A percentile compares a stretch with the other conserved stretches of the same genome.
Conservation (phyloP, 2,329 filamentous ascomycete species). For the Periconia sp. region DNA sequence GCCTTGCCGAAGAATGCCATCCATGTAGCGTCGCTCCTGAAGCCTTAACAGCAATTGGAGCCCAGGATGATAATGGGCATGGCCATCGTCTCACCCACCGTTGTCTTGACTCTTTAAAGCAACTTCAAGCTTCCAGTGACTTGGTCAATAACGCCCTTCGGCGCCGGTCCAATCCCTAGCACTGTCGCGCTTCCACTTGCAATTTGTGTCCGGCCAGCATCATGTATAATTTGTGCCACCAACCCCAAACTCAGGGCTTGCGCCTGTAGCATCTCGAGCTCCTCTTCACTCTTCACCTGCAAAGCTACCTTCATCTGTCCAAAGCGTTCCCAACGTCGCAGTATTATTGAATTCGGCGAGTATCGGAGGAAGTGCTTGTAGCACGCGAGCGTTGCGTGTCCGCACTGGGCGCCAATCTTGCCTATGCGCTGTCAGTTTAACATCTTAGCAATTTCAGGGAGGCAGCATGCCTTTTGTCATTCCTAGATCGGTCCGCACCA, state of each 20-base stretch:
- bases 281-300: conserved; percentile 85
- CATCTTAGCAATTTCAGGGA: neutral
- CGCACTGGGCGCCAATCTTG: conserved; percentile 95
- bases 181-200: conserved; percentile 92
- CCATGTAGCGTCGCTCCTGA: too few relatives aligned
- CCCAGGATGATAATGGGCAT: too few relatives aligned
- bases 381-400: conserved; percentile 95
- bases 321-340: conserved; percentile 81
- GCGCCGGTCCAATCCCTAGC: conserved; percentile 74
- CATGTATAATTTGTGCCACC: conserved; percentile 87
- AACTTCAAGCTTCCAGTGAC: conserved; percentile 87
- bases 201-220: conserved; percentile 98
- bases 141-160: conserved; percentile 83
- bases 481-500: conserved; percentile 90
- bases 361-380: conserved; percentile 79
- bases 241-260: conserved; percentile 83
- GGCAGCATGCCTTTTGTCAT: conserved; percentile 85
- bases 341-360: conserved; percentile 63
- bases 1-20: too few relatives aligned
- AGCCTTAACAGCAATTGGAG: too few relatives aligned
- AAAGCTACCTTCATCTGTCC: conserved; percentile 95
- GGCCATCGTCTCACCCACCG: neutral
- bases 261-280: conserved; percentile 75
- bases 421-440: conserved; percentile 58
- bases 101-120: too few relatives aligned